Evolutionary conservation across 768 basidiomycete genomes (phyloP).

Genomic region (Pholiota microspora): DNA sequence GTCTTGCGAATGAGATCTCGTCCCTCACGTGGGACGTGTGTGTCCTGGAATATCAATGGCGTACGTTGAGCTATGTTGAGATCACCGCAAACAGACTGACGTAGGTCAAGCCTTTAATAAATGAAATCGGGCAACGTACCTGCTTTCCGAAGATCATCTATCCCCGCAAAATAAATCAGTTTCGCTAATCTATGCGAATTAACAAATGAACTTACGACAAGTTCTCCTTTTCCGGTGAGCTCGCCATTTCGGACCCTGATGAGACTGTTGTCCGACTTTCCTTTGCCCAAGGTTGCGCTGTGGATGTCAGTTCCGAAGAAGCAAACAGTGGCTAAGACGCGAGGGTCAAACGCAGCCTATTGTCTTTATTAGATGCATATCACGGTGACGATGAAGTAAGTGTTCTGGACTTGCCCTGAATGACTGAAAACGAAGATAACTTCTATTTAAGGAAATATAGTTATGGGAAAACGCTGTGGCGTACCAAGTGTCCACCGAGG

Average conservation of each 20-base stretch:
- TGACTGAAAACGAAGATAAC: slow-evolving; percentile 25
- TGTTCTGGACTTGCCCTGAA: slow-evolving; percentile 31
- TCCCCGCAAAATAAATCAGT: background rate
- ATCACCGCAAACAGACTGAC: background rate
- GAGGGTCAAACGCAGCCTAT: slow-evolving; percentile 85
- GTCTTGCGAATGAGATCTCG: slow-evolving; percentile 80
- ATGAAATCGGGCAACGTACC: slow-evolving; percentile 34
- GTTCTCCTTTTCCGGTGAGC: slow-evolving; percentile 74
- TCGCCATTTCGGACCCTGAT: slow-evolving; percentile 71
- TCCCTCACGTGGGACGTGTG: slow-evolving; percentile 87
- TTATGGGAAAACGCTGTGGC: slow-evolving; percentile 19
- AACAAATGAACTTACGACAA: slow-evolving; percentile 57
- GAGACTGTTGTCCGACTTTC: slow-evolving; percentile 82
- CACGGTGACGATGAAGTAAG: background rate
- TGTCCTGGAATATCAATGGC: slow-evolving; percentile 53
- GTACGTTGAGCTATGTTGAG: background rate
- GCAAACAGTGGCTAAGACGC: slow-evolving; percentile 83
- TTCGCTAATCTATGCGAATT: background rate
- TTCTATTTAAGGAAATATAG: background rate
- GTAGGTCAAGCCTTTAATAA: background rate
- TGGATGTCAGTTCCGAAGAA: slow-evolving; percentile 97
- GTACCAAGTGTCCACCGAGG: slow-evolving; percentile 80
- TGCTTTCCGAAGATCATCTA: slow-evolving; percentile 97
- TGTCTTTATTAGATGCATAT: background rate
- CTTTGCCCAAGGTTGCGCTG: slow-evolving; percentile 80